A percentile compares a stretch with the other conserved stretches of the same genome.
phyloP scores from a whole-genome alignment of 306 rosid genomes.

The Pueraria montana region DNA sequence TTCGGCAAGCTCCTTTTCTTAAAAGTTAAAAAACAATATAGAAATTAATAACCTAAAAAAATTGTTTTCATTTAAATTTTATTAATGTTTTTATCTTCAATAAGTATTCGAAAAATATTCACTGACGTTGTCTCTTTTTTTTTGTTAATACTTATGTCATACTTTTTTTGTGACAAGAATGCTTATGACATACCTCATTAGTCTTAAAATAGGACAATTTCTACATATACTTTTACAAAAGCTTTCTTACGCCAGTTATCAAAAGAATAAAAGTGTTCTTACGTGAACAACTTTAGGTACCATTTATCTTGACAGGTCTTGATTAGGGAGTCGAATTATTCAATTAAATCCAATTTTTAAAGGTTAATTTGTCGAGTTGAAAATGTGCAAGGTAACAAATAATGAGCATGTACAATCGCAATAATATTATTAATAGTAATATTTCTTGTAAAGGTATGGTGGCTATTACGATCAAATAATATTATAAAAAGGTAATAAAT shows the following conservation, averaged over 20 bases:
- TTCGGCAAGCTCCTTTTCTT: too few species aligned
- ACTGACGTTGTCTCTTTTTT: background rate
- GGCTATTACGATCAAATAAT: background rate
- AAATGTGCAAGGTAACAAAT: background rate
- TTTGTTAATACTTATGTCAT: too few species aligned
- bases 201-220: background rate
- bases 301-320: background rate
- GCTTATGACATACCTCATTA: background rate
- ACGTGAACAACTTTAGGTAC: background rate
- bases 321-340: background rate
- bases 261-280: background rate
- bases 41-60: too few species aligned
- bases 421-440: background rate
- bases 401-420: background rate
- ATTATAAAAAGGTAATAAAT: background rate
- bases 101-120: too few species aligned
- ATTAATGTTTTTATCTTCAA: too few species aligned
- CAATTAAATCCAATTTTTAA: too few species aligned
- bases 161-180: too few species aligned
- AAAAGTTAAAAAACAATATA: too few species aligned
- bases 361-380: too few species aligned
- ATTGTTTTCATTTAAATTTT: too few species aligned
- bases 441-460: background rate
- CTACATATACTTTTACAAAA: background rate
- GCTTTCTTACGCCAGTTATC: background rate